Evolutionary conservation across 2,329 filamentous ascomycete genomes (phyloP), one percentile per base, ranked within the genome.

Genomic region (Apiospora saccharicola): DNA sequence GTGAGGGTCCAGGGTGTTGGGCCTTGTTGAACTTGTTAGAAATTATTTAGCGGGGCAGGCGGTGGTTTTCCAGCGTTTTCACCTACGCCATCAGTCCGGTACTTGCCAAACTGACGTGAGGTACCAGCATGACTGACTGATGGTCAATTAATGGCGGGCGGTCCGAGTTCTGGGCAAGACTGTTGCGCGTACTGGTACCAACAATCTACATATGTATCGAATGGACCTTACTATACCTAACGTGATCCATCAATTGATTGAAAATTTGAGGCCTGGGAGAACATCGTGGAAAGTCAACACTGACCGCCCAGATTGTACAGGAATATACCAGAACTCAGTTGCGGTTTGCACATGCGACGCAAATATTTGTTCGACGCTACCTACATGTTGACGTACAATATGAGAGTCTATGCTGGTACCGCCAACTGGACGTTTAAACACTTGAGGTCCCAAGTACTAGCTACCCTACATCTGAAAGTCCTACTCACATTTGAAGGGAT

Each of bases 11-110:
- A 74, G 69, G 72, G 73, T 74, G 75, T 72, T 75, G 74, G 75
- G 76, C 73, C 67, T 34, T 67, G 57, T 71, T 74, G 70, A 12
- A 64, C 57, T 64, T 64, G 57, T 64, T 73, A 73, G 74, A 77
- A 77, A 78, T 75, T 76, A 75, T 77, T 77, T 78, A 76, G 77
- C 76, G 77, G 77, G 77, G 77, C 76, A 77, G 37, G 37, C 22
- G 26, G 24, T 43, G 47, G 46, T 12, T 47, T 19, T n/a, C 49
- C 57, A 64, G 57, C 57, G 57, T 64, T 64, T 41, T 64, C 8
- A 49, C n/a, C 51, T 64, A 64, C 57, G 57, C 57, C 57, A 64
- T 64, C 34, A 22, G 53, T 37, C 37, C 51, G 34, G 34, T 64
- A 64, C 34, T 24, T 64, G 7, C 16, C 30, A 22, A 64, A 41